Evolutionary conservation across 2,329 filamentous ascomycete genomes (phyloP), one percentile per base, ranked within the genome.

Genomic region (Diaporthe aspalathi): DNA sequence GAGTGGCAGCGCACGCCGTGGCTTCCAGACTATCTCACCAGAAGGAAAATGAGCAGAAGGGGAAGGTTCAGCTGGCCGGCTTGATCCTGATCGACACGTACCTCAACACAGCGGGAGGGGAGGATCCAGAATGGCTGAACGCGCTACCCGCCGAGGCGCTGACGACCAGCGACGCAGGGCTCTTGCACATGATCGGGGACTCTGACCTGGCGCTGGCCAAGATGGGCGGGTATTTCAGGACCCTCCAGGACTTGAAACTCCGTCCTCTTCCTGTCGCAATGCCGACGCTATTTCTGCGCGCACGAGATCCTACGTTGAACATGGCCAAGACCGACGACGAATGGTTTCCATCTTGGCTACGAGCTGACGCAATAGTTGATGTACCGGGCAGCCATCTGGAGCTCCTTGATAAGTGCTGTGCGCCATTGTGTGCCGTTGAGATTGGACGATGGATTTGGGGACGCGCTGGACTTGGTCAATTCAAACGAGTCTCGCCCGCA

Each of bases 391-490:
- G 29, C 3, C 60, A 65, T 9, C 60, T 65, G 1, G 60, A 65
- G 1, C 60, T 65, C 22, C 60, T 65, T 8, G 45, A 38, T 1
- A 50, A 20, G 14, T 11, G 29, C 0, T 65, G 27, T 2, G 43
- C 45, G 2, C 4, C 45, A 24, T n/a, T n/a, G 12, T 65, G 29
- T 4, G 45, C 60, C 3, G 4, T 1, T 1, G 45, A 14, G 45
- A 65, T 65, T 14, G 45, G 29, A 17, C n/a, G 7, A 17, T 65
- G 60, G 60, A 60, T 60, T n/a, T n/a, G n/a, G n/a, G n/a, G n/a
- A n/a, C n/a, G n/a, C n/a, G n/a, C n/a, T n/a, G n/a, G n/a, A n/a
- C n/a, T n/a, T n/a, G n/a, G n/a, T n/a, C n/a, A n/a, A n/a, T n/a
- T n/a, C n/a, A n/a, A n/a, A n/a, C n/a, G n/a, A n/a, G n/a, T n/a